Conservation (phyloP, 768 basidiomycete species). For the Boletus eberwhitei region DNA sequence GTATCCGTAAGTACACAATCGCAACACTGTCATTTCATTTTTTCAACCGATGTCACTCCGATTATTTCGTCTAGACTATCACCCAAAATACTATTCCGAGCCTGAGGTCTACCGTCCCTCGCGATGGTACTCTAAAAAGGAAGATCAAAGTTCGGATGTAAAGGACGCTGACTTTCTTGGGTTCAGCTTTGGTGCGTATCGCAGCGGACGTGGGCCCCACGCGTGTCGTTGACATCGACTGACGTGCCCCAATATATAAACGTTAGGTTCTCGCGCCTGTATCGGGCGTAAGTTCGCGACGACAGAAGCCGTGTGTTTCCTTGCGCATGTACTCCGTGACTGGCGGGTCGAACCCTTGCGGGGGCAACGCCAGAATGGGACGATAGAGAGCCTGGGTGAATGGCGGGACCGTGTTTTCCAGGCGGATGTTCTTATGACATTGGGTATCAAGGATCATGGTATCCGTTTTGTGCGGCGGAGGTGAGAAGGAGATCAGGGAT, state of each 20-base stretch:
- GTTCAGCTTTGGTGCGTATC: constrained; percentile 17
- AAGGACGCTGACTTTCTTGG: constrained; percentile 10
- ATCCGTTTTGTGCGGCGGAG: constrained; percentile 10
- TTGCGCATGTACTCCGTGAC: constrained; percentile 49
- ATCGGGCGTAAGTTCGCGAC: constrained; percentile 53
- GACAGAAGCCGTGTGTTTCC: constrained; percentile 49
- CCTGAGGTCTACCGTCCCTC: constrained; percentile 36
- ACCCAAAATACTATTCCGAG: constrained; percentile 33
- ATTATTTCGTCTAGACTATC: constrained; percentile 28
- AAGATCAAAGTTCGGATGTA: background rate
- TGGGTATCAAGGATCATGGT: constrained; percentile 15
- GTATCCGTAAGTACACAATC: constrained; percentile 23
- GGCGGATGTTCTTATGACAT: constrained; percentile 6
- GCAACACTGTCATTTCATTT: background rate
- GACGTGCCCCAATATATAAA: background rate
- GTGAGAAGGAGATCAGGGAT: background rate
- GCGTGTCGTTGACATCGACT: background rate
- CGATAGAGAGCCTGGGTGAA: constrained; percentile 9
- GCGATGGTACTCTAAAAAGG: constrained; percentile 34
- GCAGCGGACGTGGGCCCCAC: background rate
- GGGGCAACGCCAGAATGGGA: background rate
- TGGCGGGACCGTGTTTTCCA: constrained; percentile 18
- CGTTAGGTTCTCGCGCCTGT: constrained; percentile 46
- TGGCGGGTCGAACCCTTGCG: constrained; percentile 48
- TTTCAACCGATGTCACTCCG: background rate